Base-by-base conservation (phyloP, 2,329 filamentous ascomycete species). In the Cercospora sesami region DNA sequence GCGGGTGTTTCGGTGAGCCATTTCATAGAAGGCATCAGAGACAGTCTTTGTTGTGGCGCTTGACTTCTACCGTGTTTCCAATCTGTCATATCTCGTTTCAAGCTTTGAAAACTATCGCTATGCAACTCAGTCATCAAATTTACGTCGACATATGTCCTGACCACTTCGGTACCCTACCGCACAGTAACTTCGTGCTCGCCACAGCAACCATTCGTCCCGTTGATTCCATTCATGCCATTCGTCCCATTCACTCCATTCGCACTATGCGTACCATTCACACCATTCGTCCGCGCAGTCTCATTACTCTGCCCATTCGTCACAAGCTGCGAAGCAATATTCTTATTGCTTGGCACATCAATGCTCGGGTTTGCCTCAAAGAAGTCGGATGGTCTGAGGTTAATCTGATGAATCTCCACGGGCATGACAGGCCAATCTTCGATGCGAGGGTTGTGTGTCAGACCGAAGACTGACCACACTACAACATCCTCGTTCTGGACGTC, bases 301-400 rank as follows among this genome's bases (percentile, higher is more conserved):
- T 62, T 62, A 6, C 26, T 31, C 60, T 62, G 60, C 18, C 62
- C 68, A 62, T 68, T 69, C 33, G 61, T 61, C 64, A 45, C 48
- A 33, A 70, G 57, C 36, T 64, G 62, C 59, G 68, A 71, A 36
- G 64, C 65, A 39, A 65, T 21, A 55, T 72, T 71, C 63, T 62
- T 71, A 12, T 48, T 63, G 30, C 69, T 71, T 0, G 84, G 84
- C 23, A 87, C 83, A 76, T 86, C 84, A 62, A 86, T 80, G 4
- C 82, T 81, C 0, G 85, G 85, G 61, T 86, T 87, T 31, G 76
- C 79, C 1, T 79, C 80, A 70, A 86, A 87, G 79, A 87, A 86
- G 71, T 87, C 84, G 9, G 81, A 79, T 0, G 85, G 84, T 48
- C 82, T 80, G 63, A 86, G 77, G 28, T 82, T 78, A 5, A 86